Conservation (phyloP, 257 asterid species). For the Forsythia suspensa region DNA sequence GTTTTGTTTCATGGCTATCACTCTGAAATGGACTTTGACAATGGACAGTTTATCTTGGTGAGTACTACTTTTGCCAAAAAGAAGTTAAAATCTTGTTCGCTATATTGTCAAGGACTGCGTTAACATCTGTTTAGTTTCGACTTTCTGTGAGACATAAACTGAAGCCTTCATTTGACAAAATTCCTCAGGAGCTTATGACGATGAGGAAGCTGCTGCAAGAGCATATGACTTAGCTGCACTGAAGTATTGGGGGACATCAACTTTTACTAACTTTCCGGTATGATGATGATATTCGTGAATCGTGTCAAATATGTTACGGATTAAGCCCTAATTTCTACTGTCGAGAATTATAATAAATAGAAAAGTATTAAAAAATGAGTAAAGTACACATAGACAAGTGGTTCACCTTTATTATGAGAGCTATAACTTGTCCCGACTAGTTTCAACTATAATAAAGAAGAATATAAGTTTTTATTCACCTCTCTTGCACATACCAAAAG, state of each 20-base stretch:
- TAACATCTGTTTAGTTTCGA: neutral
- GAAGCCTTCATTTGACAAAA: neutral
- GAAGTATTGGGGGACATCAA: constrained; percentile 32
- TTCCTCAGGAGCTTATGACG: constrained; percentile 27
- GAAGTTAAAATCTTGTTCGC: neutral
- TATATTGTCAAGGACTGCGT: neutral
- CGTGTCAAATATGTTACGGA: too few species aligned
- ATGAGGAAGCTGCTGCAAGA: constrained; percentile 31
- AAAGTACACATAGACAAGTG: too few species aligned
- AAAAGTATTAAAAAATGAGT: too few species aligned
- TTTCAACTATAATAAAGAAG: too few species aligned
- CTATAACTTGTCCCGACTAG: too few species aligned
- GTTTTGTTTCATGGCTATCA: constrained; percentile 13
- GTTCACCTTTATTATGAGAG: too few species aligned
- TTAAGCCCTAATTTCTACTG: too few species aligned
- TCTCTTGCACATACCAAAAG: too few species aligned
- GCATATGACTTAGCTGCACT: constrained; percentile 33
- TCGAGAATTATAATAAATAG: too few species aligned
- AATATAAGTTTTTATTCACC: too few species aligned
- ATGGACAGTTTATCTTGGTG: constrained; percentile 41
- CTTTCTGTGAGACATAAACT: neutral
- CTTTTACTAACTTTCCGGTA: constrained; percentile 27
- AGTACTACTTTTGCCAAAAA: constrained; percentile 8
- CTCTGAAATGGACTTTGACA: constrained; percentile 12
- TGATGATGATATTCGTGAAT: neutral